Evolutionary conservation across 805 yeast species (phyloP), one percentile per base, ranked within the genome.

Genomic region (Wickerhamiella brachini): DNA sequence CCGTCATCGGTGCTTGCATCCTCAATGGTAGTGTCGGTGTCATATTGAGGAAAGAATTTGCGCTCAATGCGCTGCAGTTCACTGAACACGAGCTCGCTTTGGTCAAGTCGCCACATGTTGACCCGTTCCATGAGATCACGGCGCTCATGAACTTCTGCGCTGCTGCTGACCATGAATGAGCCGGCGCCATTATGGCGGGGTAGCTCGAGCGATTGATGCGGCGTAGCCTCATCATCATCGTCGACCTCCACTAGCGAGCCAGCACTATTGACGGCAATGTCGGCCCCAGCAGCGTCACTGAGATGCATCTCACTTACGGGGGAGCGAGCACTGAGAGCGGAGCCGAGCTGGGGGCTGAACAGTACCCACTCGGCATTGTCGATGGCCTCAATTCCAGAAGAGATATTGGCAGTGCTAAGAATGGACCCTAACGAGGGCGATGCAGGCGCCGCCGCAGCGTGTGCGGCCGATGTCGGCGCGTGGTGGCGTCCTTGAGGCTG

Each of bases 41-140:
- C 43, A 21, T 31, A 13, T 24, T 39, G 18, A 13, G 42, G 44
- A 44, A 48, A 44, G 13, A 53, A 45, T 44, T 46, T 49, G 38
- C 49, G 53, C 51, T 58, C 60, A 4, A 64, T 52, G 26, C 57
- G 54, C 49, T 57, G 60, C 37, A 63, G 54, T 52, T 65, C 66
- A 41, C 58, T 58, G 44, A 56, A 49, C 12, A 65, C 56, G 8
- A 61, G 60, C 50, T 62, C 60, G 13, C 68, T 62, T 57, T 69
- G 73, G 51, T 66, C 69, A 20, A 68, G 54, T 22, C 73, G 54
- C 73, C 73, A 69, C 18, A 67, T 67, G 55, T 68, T 67, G 42
- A 69, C 61, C 17, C 73, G 62, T 20, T 66, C 69, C 41, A 62
- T 56, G 38, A 65, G 45, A 23, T 68, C 70, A 17, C 52, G 48